Evolutionary conservation across 2,329 filamentous ascomycete genomes (phyloP).

Genomic region (Diaporthe capsici): DNA sequence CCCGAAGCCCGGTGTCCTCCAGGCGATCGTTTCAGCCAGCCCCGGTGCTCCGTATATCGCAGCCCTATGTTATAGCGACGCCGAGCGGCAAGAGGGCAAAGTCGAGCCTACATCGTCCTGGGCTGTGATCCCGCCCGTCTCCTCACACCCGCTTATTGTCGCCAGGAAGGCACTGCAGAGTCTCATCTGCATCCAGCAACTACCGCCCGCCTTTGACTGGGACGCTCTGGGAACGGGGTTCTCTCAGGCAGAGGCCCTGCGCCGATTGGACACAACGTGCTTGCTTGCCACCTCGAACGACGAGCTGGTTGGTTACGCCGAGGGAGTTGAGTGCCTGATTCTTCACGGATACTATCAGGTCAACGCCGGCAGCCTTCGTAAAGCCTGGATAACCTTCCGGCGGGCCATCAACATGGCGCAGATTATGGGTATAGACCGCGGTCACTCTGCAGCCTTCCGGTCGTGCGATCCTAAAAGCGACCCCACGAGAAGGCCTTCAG

Average conservation of each 20-base stretch:
- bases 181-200: conserved; percentile 61
- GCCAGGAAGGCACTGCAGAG: conserved; percentile 63
- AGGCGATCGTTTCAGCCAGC: conserved; percentile 49
- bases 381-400: conserved; percentile 66
- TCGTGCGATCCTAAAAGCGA: conserved; percentile 56
- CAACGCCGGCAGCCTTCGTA: conserved; percentile 67
- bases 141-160: conserved; percentile 62
- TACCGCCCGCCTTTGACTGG: conserved; percentile 52
- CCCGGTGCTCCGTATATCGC: conserved; percentile 49
- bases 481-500: conserved; percentile 49
- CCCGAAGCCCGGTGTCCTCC: conserved; percentile 52
- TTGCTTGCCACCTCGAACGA: conserved; percentile 64
- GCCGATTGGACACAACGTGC: conserved; percentile 51
- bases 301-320: conserved; percentile 63
- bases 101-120: conserved; percentile 45
- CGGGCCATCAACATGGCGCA: conserved; percentile 65
- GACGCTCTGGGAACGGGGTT: conserved; percentile 47
- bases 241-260: conserved; percentile 48
- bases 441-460: conserved; percentile 51
- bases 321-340: conserved; percentile 67
- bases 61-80: conserved; percentile 50
- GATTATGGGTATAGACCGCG: conserved; percentile 63
- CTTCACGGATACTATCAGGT: conserved; percentile 64
- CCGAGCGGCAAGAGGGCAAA: conserved; percentile 50
- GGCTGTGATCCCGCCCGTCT: conserved; percentile 50